Evolutionary conservation across 352 stramenopile species (phyloP).

Genomic region (Phytophthora colocasiae): DNA sequence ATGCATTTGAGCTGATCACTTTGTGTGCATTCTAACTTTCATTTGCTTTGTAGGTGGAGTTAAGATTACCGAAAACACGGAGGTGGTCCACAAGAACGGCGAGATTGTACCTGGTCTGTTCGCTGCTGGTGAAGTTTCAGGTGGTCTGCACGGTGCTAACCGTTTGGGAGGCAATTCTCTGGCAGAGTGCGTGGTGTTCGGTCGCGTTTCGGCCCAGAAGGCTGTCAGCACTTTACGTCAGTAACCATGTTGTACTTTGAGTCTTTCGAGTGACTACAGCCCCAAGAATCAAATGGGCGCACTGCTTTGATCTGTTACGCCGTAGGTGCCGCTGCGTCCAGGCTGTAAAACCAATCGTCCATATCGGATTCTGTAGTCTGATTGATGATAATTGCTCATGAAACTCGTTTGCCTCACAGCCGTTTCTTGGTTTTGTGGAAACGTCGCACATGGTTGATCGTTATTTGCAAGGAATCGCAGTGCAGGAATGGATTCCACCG

Average conservation of each 20-base stretch:
- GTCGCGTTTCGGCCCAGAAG: slow-evolving; percentile 75
- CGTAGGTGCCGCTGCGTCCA: slow-evolving; percentile 20
- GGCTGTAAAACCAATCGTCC: slow-evolving; percentile 14
- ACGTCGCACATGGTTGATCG: slow-evolving; percentile 27
- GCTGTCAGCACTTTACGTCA: slow-evolving; percentile 45
- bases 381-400: background rate
- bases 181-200: slow-evolving; percentile 94
- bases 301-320: slow-evolving; percentile 12
- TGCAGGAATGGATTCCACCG: slow-evolving; percentile 31
- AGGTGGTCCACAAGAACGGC: slow-evolving; percentile 73
- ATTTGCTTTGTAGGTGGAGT: slow-evolving; percentile 73
- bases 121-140: slow-evolving; percentile 95
- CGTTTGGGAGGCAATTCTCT: slow-evolving; percentile 93
- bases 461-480: slow-evolving; percentile 13
- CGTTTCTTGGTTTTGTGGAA: slow-evolving; percentile 34
- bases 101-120: slow-evolving; percentile 94
- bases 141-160: slow-evolving; percentile 96
- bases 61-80: slow-evolving; percentile 89
- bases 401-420: background rate
- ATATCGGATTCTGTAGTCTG: slow-evolving; percentile 2
- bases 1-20: too few species aligned
- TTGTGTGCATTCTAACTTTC: slow-evolving; percentile 31
- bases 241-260: slow-evolving; percentile 29
- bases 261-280: background rate
- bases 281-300: slow-evolving; percentile 6